These are phyloP conservation scores for Paramecium bursaria DNA, from an alignment of 73 alveolate genomes.

Conservation along the genomic window DNA sequence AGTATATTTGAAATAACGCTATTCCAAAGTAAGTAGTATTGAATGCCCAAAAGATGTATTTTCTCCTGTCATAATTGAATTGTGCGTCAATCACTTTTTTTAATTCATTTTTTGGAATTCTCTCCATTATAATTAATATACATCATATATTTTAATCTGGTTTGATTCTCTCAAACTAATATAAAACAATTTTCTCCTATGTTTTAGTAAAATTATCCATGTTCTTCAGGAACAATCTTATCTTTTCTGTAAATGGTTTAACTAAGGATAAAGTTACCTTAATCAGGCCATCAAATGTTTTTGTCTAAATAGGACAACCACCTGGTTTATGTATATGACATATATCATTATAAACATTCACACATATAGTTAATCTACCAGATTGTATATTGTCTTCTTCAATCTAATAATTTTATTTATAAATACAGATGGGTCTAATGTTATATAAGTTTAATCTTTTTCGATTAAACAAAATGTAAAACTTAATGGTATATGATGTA, in stretches of 20 bases:
- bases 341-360: slow-evolving; percentile 64
- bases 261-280: slow-evolving; percentile 8
- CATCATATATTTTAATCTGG: neutral
- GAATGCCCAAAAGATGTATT: slow-evolving; percentile 56
- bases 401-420: neutral
- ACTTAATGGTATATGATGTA: slow-evolving; percentile 86
- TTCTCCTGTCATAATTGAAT: slow-evolving; percentile 52
- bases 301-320: slow-evolving; percentile 61
- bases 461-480: slow-evolving; percentile 76
- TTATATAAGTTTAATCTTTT: slow-evolving; percentile 9
- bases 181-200: neutral
- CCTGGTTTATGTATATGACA: slow-evolving; percentile 71
- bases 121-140: neutral
- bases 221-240: neutral
- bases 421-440: slow-evolving; percentile 15
- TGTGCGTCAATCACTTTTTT: slow-evolving; percentile 34
- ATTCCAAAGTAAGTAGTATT: slow-evolving; percentile 55
- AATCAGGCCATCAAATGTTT: slow-evolving; percentile 7
- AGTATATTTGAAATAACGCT: slow-evolving; percentile 46
- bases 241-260: slow-evolving; percentile 36
- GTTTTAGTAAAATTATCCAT: neutral
- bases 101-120: slow-evolving; percentile 43
- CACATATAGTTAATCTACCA: slow-evolving; percentile 64
- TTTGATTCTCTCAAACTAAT: neutral
- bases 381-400: slow-evolving; percentile 55